Base-by-base conservation (phyloP, 164 flowering plant species). In the Liquidambar formosana region DNA sequence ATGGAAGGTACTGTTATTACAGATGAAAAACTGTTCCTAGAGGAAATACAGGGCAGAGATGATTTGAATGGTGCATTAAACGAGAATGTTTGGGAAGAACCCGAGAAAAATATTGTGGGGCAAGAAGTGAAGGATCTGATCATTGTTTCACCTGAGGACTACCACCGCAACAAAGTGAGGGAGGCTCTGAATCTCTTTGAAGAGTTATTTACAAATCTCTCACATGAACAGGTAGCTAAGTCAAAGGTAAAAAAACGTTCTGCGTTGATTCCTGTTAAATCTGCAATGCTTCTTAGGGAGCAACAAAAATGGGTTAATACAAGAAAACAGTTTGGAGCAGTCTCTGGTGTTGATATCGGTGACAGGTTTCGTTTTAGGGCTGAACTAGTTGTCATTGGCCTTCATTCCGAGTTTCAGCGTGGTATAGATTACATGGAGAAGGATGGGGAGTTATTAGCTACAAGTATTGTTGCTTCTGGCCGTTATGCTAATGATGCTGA, bases 401-500 rank as follows among this genome's bases (percentile, higher is more conserved):
- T 73, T 58, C 76, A 73, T 68, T 14, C 59, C 3, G 48, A 19
- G 5, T 45, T 54, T 63, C 46, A 43, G 21, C 1, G 51, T 25
- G 76, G 76, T 10, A 68, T 73, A 27, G 72, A 73, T 57, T 63
- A 38, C 27, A 14, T 56, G 14, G 13, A 21, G 16, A 22, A 54
- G 5, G 45, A 43, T 19, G 67, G 68, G 16, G 22, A 63, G 38
- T 0, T 47, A 10, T 8, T 63, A 16, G 68, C 68, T 10, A 68
- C 72, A 0, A 73, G 76, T 41, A 67, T 79, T 60, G 77, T 79
- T 22, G 75, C 41, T n/a, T 66, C 82, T 19, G 75, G 68, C 4
- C 53, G 71, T 14, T 77, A 77, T 66, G 58, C 47, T 10, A 52
- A 73, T 46, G 23, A 44, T 5, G 19, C 26, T 56, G 49, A 9